Base-by-base conservation (phyloP, 352 stramenopile genomes). In the Globisporangium ultimum region DNA sequence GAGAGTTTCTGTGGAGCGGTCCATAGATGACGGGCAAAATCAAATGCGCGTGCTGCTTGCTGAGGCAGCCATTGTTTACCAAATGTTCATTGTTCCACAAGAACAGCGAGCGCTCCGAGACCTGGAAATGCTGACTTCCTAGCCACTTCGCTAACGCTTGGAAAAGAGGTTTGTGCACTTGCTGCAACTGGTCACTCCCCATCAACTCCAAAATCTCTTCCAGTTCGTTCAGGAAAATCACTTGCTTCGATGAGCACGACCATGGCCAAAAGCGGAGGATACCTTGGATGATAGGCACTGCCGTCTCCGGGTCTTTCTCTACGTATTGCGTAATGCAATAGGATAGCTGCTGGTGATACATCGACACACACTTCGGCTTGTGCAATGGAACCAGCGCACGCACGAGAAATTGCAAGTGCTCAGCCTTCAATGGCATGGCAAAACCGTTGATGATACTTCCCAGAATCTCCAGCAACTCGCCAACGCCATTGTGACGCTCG, bases 271-370 rank as follows among this genome's bases (percentile, higher is more conserved):
- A 98, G 60, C 95, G 94, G 67, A 98, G 87, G 58, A 99, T 91
- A 43, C 93, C 89, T 70, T 95, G 66, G 18, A 99, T 89, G 53
- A 98, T 98, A 10, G 91, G 88, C 48, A 97, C 96, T 12, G 94
- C 95, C 47, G 96, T 99, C 64, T 99, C 89, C 0, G 96, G 92
- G 72, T 99, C 97, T 72, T 99, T 99, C 76, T 99, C 97, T 48
- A 99, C 96, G 72, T 99, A 99, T 74, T 99, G 97, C 67, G 98
- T 98, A 61, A 99, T 98, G 83, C 97, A 99, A 77, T 99, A 99
- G 10, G 95, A 98, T 12, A 99, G 84, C 65, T 99, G 97, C 74
- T 99, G 96, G 72, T 99, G 97, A 76, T 99, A 99, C 57, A 98
- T 86, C 47, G 83, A 87, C 36, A 99, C 91, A 57, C 88, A 98